phyloP scores from a whole-genome alignment of 2,329 filamentous ascomycete species.

The Venturia carpophila region DNA sequence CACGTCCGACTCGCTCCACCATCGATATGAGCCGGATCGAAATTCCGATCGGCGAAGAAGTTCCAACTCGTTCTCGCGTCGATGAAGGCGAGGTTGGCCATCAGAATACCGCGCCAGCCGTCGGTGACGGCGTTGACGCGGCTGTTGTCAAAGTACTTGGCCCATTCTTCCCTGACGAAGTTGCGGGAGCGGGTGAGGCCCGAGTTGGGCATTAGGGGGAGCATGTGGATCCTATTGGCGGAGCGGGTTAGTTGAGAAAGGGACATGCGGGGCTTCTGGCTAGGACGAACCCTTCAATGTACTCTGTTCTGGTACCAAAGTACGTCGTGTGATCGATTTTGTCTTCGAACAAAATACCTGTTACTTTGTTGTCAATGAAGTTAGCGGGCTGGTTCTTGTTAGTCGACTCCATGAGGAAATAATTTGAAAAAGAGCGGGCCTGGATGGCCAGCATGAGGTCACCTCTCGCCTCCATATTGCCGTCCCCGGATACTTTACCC shows the following conservation, averaged over 20 bases:
- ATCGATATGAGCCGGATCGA: conserved; percentile 64
- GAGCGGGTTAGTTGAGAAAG: not conserved
- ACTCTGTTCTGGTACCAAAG: conserved; percentile 26
- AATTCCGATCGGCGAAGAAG: conserved; percentile 62
- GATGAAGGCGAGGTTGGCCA: conserved; percentile 71
- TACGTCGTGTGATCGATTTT: conserved; percentile 80
- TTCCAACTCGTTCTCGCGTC: conserved; percentile 62
- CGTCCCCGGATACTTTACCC: conserved; percentile 70
- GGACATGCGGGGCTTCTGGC: no score
- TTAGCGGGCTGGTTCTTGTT: conserved; percentile 65
- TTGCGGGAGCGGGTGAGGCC: conserved; percentile 55
- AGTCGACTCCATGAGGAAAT: conserved; percentile 69
- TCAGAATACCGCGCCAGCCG: conserved; percentile 81
- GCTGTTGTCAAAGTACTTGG: conserved; percentile 63
- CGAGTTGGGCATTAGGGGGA: conserved; percentile 63
- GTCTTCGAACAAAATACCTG: conserved; percentile 79
- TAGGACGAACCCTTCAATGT: conserved; percentile 34
- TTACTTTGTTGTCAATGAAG: conserved; percentile 71
- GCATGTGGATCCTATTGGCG: conserved; percentile 62
- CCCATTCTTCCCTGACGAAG: conserved; percentile 69
- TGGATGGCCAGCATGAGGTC: conserved; percentile 80
- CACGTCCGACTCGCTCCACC: conserved; percentile 77
- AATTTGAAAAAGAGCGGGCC: conserved; percentile 62
- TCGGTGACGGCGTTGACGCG: conserved; percentile 50
- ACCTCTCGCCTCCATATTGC: conserved; percentile 67